Evolutionary conservation across 345 rosid genomes (phyloP), one percentile per base, ranked within the genome.

Genomic region (Dovyalis caffra): DNA sequence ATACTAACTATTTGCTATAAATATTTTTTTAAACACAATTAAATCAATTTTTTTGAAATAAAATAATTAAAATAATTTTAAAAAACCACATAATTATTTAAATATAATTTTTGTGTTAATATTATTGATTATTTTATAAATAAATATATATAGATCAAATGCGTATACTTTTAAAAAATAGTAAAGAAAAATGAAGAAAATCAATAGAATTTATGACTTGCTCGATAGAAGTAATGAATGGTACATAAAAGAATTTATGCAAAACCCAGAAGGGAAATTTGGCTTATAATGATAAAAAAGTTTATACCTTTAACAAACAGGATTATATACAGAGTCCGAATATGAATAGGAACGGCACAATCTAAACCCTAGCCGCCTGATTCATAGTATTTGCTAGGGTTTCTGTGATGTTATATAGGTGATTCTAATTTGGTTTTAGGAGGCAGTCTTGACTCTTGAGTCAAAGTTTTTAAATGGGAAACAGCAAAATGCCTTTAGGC

Each of bases 341-440:
- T 47, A 20, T 18, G 60, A 47, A 32, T 18, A 35, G 35, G 64
- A 18, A 38, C 10, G n/a, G n/a, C n/a, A n/a, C n/a, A n/a, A n/a
- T n/a, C 26, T 75, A 82, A 84, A 83, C 85, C 86, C 86, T 83
- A 85, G 90, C 90, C 90, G 85, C 88, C 88, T 23, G 4, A 56
- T 9, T 23, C 61, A 56, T n/a, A n/a, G n/a, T 3, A 9, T 3
- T 56, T 56, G 61, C 26, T 56, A 56, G 61, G 61, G 61, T 56
- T 56, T 56, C n/a, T 56, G 61, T 56, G 0, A 51, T 21, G 57
- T 51, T 21, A 51, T 51, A 21, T 21, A 51, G 2, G 57, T 51
- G 3, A 51, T 51, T 51, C 57, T 21, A n/a, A n/a, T 56, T 56
- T 56, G 28, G 28, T 23, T 53, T 56, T 56, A 56, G 61, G 28